Evolutionary conservation across 805 yeast species (phyloP), one percentile per base, ranked within the genome.

Genomic region (Lachancea cidri): DNA sequence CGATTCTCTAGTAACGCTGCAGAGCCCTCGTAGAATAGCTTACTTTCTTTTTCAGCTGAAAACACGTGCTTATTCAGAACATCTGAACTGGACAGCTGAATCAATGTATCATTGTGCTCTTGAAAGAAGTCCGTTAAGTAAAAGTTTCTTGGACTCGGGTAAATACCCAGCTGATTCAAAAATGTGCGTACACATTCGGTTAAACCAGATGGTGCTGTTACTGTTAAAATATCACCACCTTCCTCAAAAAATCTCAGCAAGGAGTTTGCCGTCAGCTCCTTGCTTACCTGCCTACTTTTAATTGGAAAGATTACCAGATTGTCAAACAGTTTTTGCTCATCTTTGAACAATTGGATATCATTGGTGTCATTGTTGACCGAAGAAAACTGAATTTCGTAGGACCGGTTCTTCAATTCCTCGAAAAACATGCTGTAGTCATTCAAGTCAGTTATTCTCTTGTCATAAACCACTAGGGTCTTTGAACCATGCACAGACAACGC

Each of bases 161-260:
- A 76, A 38, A 93, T 80, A 24, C 96, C 98, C 49, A 89, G 65
- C 58, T 89, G 87, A 54, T 79, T 77, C 49, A 86, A 73, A 53
- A 83, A 81, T 2, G 74, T 66, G 45, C 86, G 77, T 25, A 83
- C 64, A 15, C 81, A 75, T 18, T 83, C 86, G 30, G 82, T 77
- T 13, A 72, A 55, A 14, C 74, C 76, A 6, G 53, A 48, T 17
- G 81, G 74, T 29, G 73, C 64, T 0, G 83, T 73, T 11, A 86
- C 68, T 11, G 81, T 75, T 14, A 93, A 54, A 6, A 93, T 59
- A 58, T 88, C 84, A 46, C 96, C 96, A 35, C 91, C 86, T 11
- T 67, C 71, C 47, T 62, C 61, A 49, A 80, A 68, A 54, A 80
- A 86, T 30, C 77, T 68, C 33, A 86, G 58, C 45, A 93, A 62